A percentile compares a stretch with the other conserved stretches of the same genome.
These are phyloP conservation scores for Knoxdaviesia capensis DNA, from an alignment of 2,329 filamentous ascomycete species.

Conservation along the genomic window DNA sequence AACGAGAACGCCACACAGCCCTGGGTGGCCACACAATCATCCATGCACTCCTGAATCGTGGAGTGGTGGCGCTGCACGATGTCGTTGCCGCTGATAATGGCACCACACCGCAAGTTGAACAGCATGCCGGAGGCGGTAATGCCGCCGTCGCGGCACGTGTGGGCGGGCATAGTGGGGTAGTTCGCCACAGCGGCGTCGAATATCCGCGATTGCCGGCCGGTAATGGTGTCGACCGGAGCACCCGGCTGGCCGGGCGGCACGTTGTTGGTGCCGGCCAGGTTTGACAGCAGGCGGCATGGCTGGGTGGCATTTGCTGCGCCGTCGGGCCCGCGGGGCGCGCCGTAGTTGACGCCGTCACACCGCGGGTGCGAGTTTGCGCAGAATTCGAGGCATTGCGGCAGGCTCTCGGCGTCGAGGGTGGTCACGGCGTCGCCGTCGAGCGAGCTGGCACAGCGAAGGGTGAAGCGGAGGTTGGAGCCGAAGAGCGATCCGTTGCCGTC, in stretches of 20 bases:
- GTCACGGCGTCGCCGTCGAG: conserved; percentile 1
- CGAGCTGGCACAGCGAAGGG: conserved; percentile 1
- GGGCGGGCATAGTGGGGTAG: neutral
- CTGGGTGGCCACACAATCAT: neutral
- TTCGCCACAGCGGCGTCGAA: conserved; percentile 1
- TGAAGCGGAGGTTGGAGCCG: neutral
- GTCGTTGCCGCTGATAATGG: conserved; percentile 1
- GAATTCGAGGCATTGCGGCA: conserved; percentile 1
- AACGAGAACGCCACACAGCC: conserved; percentile 2
- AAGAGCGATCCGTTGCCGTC: conserved; percentile 1
- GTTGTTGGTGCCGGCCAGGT: neutral
- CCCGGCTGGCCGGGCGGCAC: neutral
- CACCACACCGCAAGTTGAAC: conserved; percentile 2
- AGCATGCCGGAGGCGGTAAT: neutral
- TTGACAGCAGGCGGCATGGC: conserved; percentile 1
- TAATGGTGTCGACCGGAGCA: too few species aligned
- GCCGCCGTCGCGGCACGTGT: neutral
- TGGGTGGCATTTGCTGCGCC: too few species aligned
- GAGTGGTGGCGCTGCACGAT: conserved; percentile 1
- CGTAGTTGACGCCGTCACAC: conserved; percentile 3
- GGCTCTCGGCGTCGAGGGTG: neutral
- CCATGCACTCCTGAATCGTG: conserved; percentile 2
- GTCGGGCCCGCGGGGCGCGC: neutral
- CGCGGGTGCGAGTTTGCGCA: conserved; percentile 3
- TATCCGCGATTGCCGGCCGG: too few species aligned